Conservation (phyloP, 129 eudicot genomes). For the Arctium minus region DNA sequence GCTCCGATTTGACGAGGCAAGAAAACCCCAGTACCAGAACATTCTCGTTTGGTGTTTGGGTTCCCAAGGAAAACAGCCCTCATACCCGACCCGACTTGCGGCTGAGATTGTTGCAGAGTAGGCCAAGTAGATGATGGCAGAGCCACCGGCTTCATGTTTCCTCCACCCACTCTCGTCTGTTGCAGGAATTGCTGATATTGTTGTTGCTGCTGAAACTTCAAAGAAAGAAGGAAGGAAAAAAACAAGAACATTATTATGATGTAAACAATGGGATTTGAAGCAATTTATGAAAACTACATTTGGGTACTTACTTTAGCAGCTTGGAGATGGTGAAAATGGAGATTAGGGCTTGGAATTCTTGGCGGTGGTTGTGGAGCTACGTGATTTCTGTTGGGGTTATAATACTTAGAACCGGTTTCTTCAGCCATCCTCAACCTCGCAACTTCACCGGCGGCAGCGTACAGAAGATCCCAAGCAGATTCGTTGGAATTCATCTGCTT, state of each 20-base stretch:
- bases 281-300: too few species aligned
- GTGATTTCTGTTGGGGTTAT: neutral
- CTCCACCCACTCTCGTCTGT: slow-evolving; percentile 20
- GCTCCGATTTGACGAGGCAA: slow-evolving; percentile 66
- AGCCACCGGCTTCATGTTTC: too few species aligned
- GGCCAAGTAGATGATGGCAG: slow-evolving; percentile 45
- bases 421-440: slow-evolving; percentile 51
- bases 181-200: slow-evolving; percentile 20
- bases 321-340: slow-evolving; percentile 43
- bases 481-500: slow-evolving; percentile 20
- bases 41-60: slow-evolving; percentile 50
- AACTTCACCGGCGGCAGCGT: slow-evolving; percentile 71
- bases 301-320: slow-evolving; percentile 44
- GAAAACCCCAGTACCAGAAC: slow-evolving; percentile 85
- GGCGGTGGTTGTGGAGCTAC: slow-evolving; percentile 16
- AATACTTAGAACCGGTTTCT: slow-evolving; percentile 2
- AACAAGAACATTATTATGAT: neutral
- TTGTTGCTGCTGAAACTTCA: slow-evolving; percentile 37
- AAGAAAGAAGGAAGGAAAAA: neutral
- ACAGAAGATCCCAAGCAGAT: slow-evolving; percentile 43
- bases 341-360: slow-evolving; percentile 25
- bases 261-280: neutral
- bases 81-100: slow-evolving; percentile 50
- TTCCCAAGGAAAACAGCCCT: slow-evolving; percentile 65
- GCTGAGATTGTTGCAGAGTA: slow-evolving; percentile 54